Percentiles rank a stretch among this genome's conserved stretches.
phyloP scores from a whole-genome alignment of 352 stramenopile genomes.

The Phytophthora kernoviae region DNA sequence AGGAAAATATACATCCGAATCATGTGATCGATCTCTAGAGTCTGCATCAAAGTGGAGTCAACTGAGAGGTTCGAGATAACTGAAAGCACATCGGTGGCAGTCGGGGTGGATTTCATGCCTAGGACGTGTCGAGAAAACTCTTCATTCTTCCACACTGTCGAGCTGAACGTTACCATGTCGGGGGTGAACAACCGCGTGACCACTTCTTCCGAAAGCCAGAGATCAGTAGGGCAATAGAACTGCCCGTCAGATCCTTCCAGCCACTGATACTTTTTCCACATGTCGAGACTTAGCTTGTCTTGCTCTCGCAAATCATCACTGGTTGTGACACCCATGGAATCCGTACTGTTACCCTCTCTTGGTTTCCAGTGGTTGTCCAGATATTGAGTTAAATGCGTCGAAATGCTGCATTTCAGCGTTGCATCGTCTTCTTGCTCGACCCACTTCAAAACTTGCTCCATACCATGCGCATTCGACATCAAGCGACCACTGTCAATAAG shows the following conservation, averaged over 20 bases:
- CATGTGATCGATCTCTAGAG: conserved; percentile 29
- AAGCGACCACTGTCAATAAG: conserved; percentile 36
- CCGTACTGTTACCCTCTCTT: neutral
- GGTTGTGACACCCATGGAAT: conserved; percentile 2
- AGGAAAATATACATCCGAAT: conserved; percentile 46
- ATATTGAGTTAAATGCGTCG: conserved; percentile 43
- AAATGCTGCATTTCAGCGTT: conserved; percentile 43
- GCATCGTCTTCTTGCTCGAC: conserved; percentile 43
- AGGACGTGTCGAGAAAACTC: conserved; percentile 41
- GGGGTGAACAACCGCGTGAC: conserved; percentile 45
- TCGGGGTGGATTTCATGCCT: conserved; percentile 48
- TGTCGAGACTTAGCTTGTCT: conserved; percentile 13
- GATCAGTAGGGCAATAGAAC: conserved; percentile 41
- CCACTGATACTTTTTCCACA: conserved; percentile 42
- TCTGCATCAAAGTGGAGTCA: conserved; percentile 12
- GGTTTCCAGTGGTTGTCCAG: conserved; percentile 51
- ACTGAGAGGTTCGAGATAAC: conserved; percentile 40
- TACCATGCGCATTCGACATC: conserved; percentile 14
- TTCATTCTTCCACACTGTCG: conserved; percentile 41
- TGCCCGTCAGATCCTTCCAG: conserved; percentile 42
- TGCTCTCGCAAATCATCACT: conserved; percentile 9
- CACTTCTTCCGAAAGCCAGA: conserved; percentile 48
- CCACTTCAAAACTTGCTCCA: conserved; percentile 52
- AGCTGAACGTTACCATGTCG: conserved; percentile 53
- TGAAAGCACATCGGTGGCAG: conserved; percentile 44